These are phyloP conservation scores for Pluteus cervinus DNA, from an alignment of 768 basidiomycete genomes.

Conservation along the genomic window DNA sequence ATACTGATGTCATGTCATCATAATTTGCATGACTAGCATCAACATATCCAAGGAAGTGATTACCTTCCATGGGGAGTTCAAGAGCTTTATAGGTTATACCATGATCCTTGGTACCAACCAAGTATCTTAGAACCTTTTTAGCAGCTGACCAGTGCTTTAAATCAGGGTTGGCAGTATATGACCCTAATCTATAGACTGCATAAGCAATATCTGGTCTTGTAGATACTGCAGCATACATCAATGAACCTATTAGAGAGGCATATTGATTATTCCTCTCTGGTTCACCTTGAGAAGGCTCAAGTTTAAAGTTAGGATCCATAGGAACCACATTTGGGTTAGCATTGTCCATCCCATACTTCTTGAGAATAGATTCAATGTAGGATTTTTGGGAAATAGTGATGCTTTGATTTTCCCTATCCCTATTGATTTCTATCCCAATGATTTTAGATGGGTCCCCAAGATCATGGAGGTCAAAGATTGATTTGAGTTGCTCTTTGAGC, in stretches of 20 bases:
- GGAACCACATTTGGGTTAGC: conserved; percentile 7
- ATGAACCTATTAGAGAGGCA: conserved; percentile 5
- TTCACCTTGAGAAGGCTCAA: conserved; percentile 4
- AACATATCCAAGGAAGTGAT: conserved; percentile 13
- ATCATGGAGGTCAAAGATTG: conserved; percentile 13
- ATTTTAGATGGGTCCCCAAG: conserved; percentile 18
- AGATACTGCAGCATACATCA: conserved; percentile 1
- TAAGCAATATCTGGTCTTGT: conserved; percentile 9
- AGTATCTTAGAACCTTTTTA: conserved; percentile 1
- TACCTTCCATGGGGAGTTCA: conserved; percentile 4
- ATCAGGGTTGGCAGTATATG: conserved; percentile 1
- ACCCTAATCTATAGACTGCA: conserved; percentile 1
- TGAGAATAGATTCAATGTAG: conserved; percentile 15
- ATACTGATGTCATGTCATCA: background rate
- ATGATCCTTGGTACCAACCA: background rate
- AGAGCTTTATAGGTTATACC: background rate
- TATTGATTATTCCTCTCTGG: conserved; percentile 6
- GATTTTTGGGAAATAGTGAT: conserved; percentile 13
- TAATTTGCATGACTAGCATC: conserved; percentile 15
- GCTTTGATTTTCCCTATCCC: conserved; percentile 6
- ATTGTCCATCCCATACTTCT: conserved; percentile 7
- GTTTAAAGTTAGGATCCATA: conserved; percentile 5
- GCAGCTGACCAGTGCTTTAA: background rate
- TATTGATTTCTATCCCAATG: conserved; percentile 19
- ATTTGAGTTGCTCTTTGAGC: conserved; percentile 8